Conservation (phyloP, 371 early-diverging fungal species). For the Mucor plumbeus region DNA sequence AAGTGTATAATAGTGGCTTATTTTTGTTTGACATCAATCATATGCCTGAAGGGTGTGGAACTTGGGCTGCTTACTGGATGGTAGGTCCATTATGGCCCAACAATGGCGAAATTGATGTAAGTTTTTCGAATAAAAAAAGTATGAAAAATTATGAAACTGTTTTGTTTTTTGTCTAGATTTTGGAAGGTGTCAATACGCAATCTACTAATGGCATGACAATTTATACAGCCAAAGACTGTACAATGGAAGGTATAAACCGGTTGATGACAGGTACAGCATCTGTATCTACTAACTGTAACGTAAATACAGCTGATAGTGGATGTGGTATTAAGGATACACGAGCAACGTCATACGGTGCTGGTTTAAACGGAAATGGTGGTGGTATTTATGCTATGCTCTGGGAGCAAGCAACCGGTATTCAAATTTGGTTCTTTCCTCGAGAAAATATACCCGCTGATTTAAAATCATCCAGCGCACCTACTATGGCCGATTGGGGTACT, state of each 20-base stretch:
- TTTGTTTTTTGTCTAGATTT: background rate
- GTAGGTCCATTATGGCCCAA: slow-evolving; percentile 41
- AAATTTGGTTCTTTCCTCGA: slow-evolving; percentile 41
- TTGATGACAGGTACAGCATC: background rate
- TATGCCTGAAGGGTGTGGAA: slow-evolving; percentile 48
- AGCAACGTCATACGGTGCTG: slow-evolving; percentile 33
- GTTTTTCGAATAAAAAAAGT: background rate
- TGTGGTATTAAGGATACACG: slow-evolving; percentile 25
- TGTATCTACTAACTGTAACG: slow-evolving; percentile 12
- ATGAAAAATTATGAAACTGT: no score
- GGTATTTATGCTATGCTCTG: slow-evolving; percentile 46
- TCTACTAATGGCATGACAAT: slow-evolving; percentile 27
- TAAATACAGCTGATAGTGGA: slow-evolving; percentile 19
- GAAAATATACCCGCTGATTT: slow-evolving; percentile 39
- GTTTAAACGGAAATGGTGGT: slow-evolving; percentile 40
- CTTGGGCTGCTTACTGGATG: slow-evolving; percentile 47
- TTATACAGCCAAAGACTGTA: slow-evolving; percentile 24
- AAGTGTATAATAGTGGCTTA: slow-evolving; percentile 26
- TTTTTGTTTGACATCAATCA: slow-evolving; percentile 42
- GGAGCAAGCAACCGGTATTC: slow-evolving; percentile 29
- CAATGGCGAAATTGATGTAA: slow-evolving; percentile 43
- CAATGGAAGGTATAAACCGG: slow-evolving; percentile 14
- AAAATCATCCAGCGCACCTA: slow-evolving; percentile 12
- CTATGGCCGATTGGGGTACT: slow-evolving; percentile 34
- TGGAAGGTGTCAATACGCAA: slow-evolving; percentile 42